phyloP scores from a whole-genome alignment of 2,329 filamentous ascomycete species.

The Pseudocercospora eumusae region DNA sequence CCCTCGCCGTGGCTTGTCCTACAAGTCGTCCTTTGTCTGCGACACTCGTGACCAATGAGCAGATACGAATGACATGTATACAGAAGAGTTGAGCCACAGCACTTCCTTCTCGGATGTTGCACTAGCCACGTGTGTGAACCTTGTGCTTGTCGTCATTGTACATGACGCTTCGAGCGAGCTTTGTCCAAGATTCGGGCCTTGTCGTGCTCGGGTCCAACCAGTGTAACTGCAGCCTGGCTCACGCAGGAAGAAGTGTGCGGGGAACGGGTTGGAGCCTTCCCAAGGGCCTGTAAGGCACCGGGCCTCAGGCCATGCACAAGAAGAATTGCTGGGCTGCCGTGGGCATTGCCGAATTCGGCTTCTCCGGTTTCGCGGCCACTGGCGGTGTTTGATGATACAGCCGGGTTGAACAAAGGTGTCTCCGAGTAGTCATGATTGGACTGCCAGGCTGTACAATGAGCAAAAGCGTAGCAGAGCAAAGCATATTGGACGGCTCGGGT shows the following conservation, averaged over 20 bases:
- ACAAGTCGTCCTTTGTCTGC: not conserved
- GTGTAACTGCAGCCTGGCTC: not conserved
- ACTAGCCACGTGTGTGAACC: conserved; percentile 9
- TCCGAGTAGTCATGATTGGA: not conserved
- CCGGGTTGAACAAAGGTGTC: conserved; percentile 7
- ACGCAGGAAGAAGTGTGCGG: not conserved
- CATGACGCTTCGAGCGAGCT: conserved; percentile 3
- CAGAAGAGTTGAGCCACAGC: conserved; percentile 4
- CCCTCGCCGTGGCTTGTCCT: conserved; percentile 3
- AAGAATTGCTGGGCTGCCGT: not conserved
- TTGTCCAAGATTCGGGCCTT: conserved; percentile 11
- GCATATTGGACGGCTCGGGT: not conserved
- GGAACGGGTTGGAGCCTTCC: conserved; percentile 1
- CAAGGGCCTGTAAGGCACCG: not conserved
- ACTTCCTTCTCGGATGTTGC: not conserved
- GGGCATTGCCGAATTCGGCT: conserved; percentile 4
- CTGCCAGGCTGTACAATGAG: conserved; percentile 7
- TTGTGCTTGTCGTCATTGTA: conserved; percentile 8
- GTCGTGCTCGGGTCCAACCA: conserved; percentile 6
- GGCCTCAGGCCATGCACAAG: conserved; percentile 9
- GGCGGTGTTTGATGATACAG: conserved; percentile 10
- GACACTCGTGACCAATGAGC: not conserved
- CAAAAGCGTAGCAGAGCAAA: not conserved
- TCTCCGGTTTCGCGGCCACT: conserved; percentile 12
- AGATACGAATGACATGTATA: not conserved